These are phyloP conservation scores for Euphorbia schlechtendalii DNA, from an alignment of 441 rosid species.

Conservation along the genomic window DNA sequence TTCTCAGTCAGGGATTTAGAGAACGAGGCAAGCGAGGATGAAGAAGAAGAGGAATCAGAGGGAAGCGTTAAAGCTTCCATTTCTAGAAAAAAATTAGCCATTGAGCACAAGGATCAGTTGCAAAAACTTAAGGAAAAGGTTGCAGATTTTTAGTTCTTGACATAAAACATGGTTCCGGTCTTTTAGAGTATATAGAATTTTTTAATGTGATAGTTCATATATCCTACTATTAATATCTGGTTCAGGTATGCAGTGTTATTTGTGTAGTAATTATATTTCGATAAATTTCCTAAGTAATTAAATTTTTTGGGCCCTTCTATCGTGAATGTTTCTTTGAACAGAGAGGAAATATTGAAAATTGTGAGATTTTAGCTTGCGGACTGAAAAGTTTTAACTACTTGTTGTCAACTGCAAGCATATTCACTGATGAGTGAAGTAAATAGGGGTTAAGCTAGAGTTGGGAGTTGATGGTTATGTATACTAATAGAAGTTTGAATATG, in stretches of 20 bases:
- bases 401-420: neutral
- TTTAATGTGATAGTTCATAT: too few species aligned
- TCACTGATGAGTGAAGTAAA: neutral
- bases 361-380: neutral
- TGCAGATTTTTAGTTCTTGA: neutral
- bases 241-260: neutral
- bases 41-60: conserved; percentile 16
- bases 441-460: neutral
- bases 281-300: neutral
- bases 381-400: neutral
- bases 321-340: neutral
- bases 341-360: neutral
- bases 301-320: neutral
- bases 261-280: neutral
- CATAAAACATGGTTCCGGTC: too few species aligned
- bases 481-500: neutral
- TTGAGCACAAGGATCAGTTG: conserved; percentile 64
- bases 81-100: conserved; percentile 43
- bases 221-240: neutral
- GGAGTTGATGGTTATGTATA: neutral
- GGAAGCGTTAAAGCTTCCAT: conserved; percentile 14
- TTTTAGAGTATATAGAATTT: too few species aligned
- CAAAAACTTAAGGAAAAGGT: conserved; percentile 66
- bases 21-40: conserved; percentile 24
- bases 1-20: conserved; percentile 32